Evolutionary conservation across 1,284 basidiomycete species (phyloP).

Genomic region (Coriolopsis trogii): DNA sequence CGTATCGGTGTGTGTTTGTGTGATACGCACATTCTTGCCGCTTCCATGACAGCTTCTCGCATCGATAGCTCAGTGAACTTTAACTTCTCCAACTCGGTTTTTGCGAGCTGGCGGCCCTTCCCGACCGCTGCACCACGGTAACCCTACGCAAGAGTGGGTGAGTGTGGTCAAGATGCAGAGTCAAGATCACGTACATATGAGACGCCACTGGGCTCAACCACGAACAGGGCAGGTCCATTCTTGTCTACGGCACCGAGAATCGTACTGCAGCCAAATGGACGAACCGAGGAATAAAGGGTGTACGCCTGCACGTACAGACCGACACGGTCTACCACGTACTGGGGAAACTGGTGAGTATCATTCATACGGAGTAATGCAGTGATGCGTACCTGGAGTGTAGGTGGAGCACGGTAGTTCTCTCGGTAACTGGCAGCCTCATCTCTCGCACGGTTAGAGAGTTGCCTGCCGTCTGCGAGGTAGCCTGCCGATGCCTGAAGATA

Average conservation of each 20-base stretch:
- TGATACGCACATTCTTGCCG: conserved; percentile 87
- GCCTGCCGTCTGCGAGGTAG: conserved; percentile 92
- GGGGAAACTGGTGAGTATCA: conserved; percentile 10
- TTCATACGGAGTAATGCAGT: conserved; percentile 7
- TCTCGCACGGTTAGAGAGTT: conserved; percentile 84
- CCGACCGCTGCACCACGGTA: conserved; percentile 95
- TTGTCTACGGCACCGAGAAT: conserved; percentile 92
- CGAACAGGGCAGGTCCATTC: conserved; percentile 85
- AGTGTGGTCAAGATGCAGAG: background rate
- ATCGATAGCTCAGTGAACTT: conserved; percentile 79
- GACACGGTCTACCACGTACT: conserved; percentile 86
- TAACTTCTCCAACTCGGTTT: conserved; percentile 98
- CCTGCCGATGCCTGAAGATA: conserved; percentile 83
- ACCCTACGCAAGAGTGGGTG: conserved; percentile 52
- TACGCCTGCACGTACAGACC: conserved; percentile 93
- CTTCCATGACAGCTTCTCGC: conserved; percentile 88
- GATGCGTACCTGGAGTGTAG: conserved; percentile 76
- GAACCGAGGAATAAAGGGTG: conserved; percentile 97
- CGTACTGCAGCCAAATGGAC: conserved; percentile 95
- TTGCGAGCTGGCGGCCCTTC: conserved; percentile 95
- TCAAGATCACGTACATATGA: conserved; percentile 63
- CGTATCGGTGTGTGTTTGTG: background rate
- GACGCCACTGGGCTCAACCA: conserved; percentile 95
- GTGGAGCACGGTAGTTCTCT: conserved; percentile 75
- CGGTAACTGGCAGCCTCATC: conserved; percentile 84